Evolutionary conservation across 164 flowering plant species (phyloP).

Genomic region (Dillenia turbinata): DNA sequence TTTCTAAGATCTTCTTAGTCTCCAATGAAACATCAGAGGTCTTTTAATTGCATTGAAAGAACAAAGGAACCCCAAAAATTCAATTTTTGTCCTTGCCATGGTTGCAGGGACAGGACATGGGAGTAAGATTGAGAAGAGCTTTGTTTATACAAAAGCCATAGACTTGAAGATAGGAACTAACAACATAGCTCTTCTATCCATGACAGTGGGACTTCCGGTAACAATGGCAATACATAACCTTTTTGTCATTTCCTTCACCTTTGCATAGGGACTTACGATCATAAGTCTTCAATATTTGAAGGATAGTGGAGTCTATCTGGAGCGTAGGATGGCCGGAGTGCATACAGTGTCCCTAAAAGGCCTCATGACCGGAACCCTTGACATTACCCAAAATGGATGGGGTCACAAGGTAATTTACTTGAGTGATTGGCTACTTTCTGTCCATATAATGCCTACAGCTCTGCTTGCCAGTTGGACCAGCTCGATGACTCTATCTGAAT

Average conservation of each 20-base stretch:
- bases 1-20: neutral
- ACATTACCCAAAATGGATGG: slow-evolving; percentile 62
- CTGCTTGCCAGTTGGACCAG: too few relatives aligned
- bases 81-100: neutral
- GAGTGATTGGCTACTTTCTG: too few relatives aligned
- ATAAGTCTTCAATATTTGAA: slow-evolving; percentile 17
- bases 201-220: slow-evolving; percentile 77
- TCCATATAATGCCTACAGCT: too few relatives aligned
- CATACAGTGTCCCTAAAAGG: slow-evolving; percentile 50
- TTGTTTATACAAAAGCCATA: slow-evolving; percentile 36
- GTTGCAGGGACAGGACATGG: slow-evolving; percentile 68
- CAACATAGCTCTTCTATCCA: slow-evolving; percentile 48
- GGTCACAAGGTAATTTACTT: slow-evolving; percentile 46
- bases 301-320: slow-evolving; percentile 94
- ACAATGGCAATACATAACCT: slow-evolving; percentile 2
- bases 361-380: slow-evolving; percentile 79
- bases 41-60: neutral
- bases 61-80: too few relatives aligned
- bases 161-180: slow-evolving; percentile 53
- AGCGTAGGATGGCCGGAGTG: slow-evolving; percentile 69
- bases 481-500: too few relatives aligned
- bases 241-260: neutral
- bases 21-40: too few relatives aligned
- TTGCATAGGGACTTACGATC: neutral
- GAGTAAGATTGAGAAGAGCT: slow-evolving; percentile 54